A percentile compares a stretch with the other conserved stretches of the same genome.
Conservation (phyloP, 805 yeast species). For the Starmerella cellae region DNA sequence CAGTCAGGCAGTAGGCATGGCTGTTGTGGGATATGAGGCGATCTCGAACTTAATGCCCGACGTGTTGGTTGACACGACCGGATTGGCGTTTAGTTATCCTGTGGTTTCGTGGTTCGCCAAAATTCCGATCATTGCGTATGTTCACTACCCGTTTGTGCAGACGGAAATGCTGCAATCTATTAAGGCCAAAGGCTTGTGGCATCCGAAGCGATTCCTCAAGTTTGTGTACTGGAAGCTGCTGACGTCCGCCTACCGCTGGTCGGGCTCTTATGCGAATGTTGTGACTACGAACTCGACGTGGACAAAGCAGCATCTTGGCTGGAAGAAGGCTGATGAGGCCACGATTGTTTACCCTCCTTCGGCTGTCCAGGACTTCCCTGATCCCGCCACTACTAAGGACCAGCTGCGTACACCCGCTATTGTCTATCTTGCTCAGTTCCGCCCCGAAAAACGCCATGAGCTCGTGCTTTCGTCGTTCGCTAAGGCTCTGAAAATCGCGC, state of each 20-base stretch:
- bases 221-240: slow-evolving; percentile 55
- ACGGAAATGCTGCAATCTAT: slow-evolving; percentile 49
- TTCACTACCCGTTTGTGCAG: slow-evolving; percentile 91
- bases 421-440: slow-evolving; percentile 74
- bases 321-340: slow-evolving; percentile 38
- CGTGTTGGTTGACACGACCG: slow-evolving; percentile 88
- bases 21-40: slow-evolving; percentile 57
- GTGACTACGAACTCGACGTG: slow-evolving; percentile 78
- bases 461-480: slow-evolving; percentile 54
- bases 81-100: slow-evolving; percentile 78
- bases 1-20: slow-evolving; percentile 79
- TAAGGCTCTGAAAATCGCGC: slow-evolving; percentile 29
- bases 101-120: slow-evolving; percentile 42
- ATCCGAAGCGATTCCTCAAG: slow-evolving; percentile 31
- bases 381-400: slow-evolving; percentile 20
- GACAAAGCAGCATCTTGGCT: slow-evolving; percentile 76
- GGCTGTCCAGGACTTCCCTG: slow-evolving; percentile 46
- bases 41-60: slow-evolving; percentile 59
- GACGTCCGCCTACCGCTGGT: slow-evolving; percentile 47
- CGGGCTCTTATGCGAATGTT: slow-evolving; percentile 54
- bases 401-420: slow-evolving; percentile 16
- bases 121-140: slow-evolving; percentile 72
- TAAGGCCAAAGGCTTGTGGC: slow-evolving; percentile 7
- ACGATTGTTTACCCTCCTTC: slow-evolving; percentile 78
- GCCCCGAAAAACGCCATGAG: slow-evolving; percentile 87